Conservation (phyloP, 1,139 yeast genomes). For the Pichia sp. region DNA sequence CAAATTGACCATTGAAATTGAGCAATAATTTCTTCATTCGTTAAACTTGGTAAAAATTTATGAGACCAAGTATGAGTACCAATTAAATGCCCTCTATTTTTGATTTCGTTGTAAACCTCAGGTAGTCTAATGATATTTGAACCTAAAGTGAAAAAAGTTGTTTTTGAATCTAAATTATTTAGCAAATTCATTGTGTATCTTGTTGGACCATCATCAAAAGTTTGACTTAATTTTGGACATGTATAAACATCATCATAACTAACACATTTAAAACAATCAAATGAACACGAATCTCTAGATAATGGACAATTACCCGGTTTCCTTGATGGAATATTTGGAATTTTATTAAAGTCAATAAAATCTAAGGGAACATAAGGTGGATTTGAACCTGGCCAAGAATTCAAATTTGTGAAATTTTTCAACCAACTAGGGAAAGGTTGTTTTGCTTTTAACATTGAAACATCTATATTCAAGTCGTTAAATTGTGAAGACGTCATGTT, state of each 20-base stretch:
- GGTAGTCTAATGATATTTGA: conserved; percentile 72
- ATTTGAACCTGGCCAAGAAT: conserved; percentile 74
- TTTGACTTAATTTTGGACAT: conserved; percentile 70
- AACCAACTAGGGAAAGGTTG: conserved; percentile 68
- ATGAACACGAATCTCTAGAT: conserved; percentile 58
- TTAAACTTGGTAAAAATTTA: conserved; percentile 67
- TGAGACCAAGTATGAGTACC: conserved; percentile 96
- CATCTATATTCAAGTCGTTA: neutral
- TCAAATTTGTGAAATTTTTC: conserved; percentile 60
- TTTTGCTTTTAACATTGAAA: conserved; percentile 1
- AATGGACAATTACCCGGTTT: conserved; percentile 53
- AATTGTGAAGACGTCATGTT: neutral
- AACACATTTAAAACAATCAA: conserved; percentile 79
- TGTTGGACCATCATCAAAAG: conserved; percentile 95
- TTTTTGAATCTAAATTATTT: conserved; percentile 41
- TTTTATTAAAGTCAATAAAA: conserved; percentile 49
- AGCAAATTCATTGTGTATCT: conserved; percentile 58
- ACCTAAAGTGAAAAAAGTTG: conserved; percentile 85
- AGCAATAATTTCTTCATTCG: conserved; percentile 77
- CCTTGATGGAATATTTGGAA: conserved; percentile 48
- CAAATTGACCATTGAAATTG: conserved; percentile 93
- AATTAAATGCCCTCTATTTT: conserved; percentile 62
- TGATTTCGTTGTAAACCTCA: conserved; percentile 54
- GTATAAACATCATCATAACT: conserved; percentile 72
- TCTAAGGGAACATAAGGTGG: conserved; percentile 86